Conservation (phyloP, 768 basidiomycete species). For the Lactifluus piperatus region DNA sequence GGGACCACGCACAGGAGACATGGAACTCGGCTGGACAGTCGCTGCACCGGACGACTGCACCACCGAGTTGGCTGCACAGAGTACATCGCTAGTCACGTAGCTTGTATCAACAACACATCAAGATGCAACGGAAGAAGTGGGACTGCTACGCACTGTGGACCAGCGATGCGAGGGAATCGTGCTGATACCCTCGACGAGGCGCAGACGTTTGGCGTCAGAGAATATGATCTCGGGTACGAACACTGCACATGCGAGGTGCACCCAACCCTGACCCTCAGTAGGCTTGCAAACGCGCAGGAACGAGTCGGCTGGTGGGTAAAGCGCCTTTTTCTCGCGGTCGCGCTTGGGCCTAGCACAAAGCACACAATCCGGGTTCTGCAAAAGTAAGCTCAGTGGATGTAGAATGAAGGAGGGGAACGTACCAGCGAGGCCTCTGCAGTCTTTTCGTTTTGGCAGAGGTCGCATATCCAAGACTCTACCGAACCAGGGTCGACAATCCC, state of each 20-base stretch:
- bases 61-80: slow-evolving; percentile 62
- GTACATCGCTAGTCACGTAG: slow-evolving; percentile 49
- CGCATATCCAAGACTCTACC: slow-evolving; percentile 76
- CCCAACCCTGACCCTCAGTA: slow-evolving; percentile 91
- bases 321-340: slow-evolving; percentile 39
- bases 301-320: slow-evolving; percentile 44
- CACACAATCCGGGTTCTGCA: slow-evolving; percentile 73
- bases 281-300: slow-evolving; percentile 78
- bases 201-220: slow-evolving; percentile 63
- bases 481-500: slow-evolving; percentile 58
- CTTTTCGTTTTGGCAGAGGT: slow-evolving; percentile 80
- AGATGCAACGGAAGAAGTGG: neutral
- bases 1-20: slow-evolving; percentile 82
- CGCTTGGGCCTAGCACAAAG: slow-evolving; percentile 61
- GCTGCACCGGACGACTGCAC: slow-evolving; percentile 75
- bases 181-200: slow-evolving; percentile 80
- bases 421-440: slow-evolving; percentile 76
- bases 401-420: slow-evolving; percentile 23
- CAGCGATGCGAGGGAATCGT: slow-evolving; percentile 63
- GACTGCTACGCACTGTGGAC: slow-evolving; percentile 48
- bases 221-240: slow-evolving; percentile 82
- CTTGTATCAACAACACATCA: slow-evolving; percentile 14
- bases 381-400: neutral
- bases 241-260: slow-evolving; percentile 81
- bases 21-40: slow-evolving; percentile 82